Evolutionary conservation across 345 rosid genomes (phyloP).

Genomic region (Raphanus sativus): DNA sequence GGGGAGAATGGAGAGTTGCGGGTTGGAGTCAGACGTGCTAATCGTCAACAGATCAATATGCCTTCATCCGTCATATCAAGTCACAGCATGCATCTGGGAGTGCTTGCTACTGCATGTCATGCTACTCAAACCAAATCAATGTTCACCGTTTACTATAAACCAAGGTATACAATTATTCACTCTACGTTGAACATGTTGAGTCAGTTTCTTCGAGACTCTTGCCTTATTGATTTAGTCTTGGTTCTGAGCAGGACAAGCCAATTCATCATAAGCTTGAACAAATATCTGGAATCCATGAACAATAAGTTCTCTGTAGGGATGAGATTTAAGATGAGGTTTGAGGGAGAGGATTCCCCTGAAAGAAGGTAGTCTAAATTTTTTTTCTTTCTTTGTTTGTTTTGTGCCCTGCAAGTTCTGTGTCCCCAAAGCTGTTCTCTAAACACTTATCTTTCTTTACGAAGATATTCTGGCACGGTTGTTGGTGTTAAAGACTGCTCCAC

Average conservation of each 20-base stretch:
- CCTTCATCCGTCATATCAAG: slow-evolving; percentile 89
- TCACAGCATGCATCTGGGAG: slow-evolving; percentile 95
- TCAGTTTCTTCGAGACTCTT: slow-evolving; percentile 6
- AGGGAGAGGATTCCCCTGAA: slow-evolving; percentile 90
- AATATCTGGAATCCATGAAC: slow-evolving; percentile 66
- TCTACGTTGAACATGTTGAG: not conserved
- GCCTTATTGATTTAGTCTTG: slow-evolving; percentile 14
- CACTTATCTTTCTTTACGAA: slow-evolving; percentile 33
- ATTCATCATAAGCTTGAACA: slow-evolving; percentile 80
- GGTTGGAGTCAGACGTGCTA: slow-evolving; percentile 77
- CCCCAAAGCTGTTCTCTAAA: slow-evolving; percentile 12
- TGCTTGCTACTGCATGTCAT: slow-evolving; percentile 92
- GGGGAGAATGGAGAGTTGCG: slow-evolving; percentile 72
- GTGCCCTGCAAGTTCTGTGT: not conserved
- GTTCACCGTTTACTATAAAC: slow-evolving; percentile 88
- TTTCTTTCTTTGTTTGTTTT: not conserved
- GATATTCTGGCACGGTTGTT: slow-evolving; percentile 87
- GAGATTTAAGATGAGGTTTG: slow-evolving; percentile 92
- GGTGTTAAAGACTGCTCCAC: slow-evolving; percentile 77
- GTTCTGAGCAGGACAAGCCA: slow-evolving; percentile 72
- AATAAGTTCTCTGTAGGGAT: slow-evolving; percentile 67
- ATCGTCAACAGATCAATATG: slow-evolving; percentile 69
- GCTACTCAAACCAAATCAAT: slow-evolving; percentile 63
- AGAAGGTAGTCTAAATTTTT: slow-evolving; percentile 55
- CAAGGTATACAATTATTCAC: slow-evolving; percentile 54